Evolutionary conservation across 768 basidiomycete species (phyloP), one percentile per base, ranked within the genome.

Genomic region (Russula sp.): DNA sequence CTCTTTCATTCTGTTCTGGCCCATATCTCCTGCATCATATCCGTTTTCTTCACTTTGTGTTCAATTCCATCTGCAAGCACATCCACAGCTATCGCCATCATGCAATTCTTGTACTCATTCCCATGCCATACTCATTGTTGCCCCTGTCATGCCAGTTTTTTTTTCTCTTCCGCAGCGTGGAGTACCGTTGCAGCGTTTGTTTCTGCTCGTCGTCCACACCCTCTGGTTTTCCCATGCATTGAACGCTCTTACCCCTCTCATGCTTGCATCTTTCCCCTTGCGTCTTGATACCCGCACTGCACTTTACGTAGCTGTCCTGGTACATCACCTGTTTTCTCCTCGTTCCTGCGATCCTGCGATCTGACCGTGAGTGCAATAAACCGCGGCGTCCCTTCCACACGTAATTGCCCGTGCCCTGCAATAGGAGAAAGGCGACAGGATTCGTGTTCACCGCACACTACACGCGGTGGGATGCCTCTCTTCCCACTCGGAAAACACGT

Each of bases 51-150:
- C 52, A 59, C 37, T 49, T 53, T 35, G 35, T 59, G 35, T 59
- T 55, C 63, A 64, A 49, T 60, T 51, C 59, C 49, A 31, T 60
- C 58, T 57, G 54, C 64, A 62, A 59, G 52, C 67, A 69, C 59
- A 37, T 59, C 52, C 64, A 63, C 59, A 66, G 59, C 65, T 67
- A 66, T 61, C 62, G 49, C 65, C 65, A 68, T 70, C 70, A 70
- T 66, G 62, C 65, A 66, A 64, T 64, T 64, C 63, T 59, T 64
- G 63, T 64, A 64, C 65, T 64, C 65, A 64, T 58, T 57, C 51
- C 66, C 69, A 70, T 70, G 62, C 35, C 67, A 62, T 54, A 61
- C 62, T 65, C 68, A 69, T 68, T 55, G 67, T 66, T 66, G 57
- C 63, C 62, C 58, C 68, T 27, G 27, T 27, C 27, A 27, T 27